phyloP scores from a whole-genome alignment of 192 early-diverging fungal species.

The Phycomyces blakesleeanus region DNA sequence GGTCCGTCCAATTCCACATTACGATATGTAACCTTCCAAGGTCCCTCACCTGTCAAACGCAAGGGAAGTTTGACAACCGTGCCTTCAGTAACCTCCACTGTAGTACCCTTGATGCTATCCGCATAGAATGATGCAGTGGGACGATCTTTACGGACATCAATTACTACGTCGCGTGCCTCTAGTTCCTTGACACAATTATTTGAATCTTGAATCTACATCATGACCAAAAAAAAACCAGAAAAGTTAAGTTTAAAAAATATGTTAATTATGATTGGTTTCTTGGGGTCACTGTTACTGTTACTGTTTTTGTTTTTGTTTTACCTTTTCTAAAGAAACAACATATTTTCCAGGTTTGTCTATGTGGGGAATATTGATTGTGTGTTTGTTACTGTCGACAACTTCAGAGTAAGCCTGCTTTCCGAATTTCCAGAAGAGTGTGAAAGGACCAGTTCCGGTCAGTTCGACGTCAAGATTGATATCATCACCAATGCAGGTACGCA shows the following conservation, averaged over 20 bases:
- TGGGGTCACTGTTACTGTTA: too few species aligned
- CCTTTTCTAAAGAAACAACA: constrained; percentile 37
- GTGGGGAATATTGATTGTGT: constrained; percentile 32
- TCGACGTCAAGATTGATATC: constrained; percentile 30
- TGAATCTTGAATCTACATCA: constrained; percentile 30
- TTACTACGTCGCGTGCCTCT: constrained; percentile 32
- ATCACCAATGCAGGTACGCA: constrained; percentile 40
- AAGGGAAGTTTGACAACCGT: constrained; percentile 30
- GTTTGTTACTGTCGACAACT: constrained; percentile 20
- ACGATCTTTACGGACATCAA: constrained; percentile 42
- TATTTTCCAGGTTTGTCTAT: constrained; percentile 34
- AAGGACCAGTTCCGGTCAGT: constrained; percentile 35
- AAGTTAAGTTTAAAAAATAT: too few species aligned
- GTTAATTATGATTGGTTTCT: neutral
- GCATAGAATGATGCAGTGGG: constrained; percentile 40
- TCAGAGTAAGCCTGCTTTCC: constrained; percentile 27
- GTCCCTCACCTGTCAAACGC: constrained; percentile 41
- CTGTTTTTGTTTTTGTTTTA: too few species aligned
- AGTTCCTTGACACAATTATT: constrained; percentile 38
- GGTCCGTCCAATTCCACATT: constrained; percentile 11
- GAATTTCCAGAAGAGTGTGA: constrained; percentile 31
- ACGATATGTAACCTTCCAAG: constrained; percentile 39
- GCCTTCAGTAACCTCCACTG: constrained; percentile 30
- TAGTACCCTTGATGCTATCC: constrained; percentile 5
- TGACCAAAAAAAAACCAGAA: neutral